Percentiles rank a stretch among this genome's conserved stretches.
phyloP scores from a whole-genome alignment of 331 rosid genomes.

The Dryas integrifolia region DNA sequence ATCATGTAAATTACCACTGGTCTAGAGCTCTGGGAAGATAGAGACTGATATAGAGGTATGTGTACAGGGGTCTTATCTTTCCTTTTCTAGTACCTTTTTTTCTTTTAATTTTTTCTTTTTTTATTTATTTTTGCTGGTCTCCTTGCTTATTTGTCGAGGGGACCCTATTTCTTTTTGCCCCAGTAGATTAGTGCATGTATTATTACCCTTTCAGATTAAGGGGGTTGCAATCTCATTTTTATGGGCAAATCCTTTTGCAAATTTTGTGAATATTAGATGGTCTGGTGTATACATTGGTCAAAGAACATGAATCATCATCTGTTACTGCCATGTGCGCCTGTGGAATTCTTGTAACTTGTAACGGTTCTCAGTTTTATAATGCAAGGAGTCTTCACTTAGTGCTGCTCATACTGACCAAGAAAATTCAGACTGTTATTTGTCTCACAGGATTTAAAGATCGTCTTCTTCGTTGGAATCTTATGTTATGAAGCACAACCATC shows the following conservation, averaged over 20 bases:
- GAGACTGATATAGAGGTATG: constrained; percentile 84
- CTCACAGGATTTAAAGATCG: too few species aligned
- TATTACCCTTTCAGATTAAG: constrained; percentile 53
- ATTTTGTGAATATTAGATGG: constrained; percentile 78
- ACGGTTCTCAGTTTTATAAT: constrained; percentile 39
- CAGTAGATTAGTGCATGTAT: constrained; percentile 76
- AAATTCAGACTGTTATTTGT: too few species aligned
- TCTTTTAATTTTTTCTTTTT: not conserved
- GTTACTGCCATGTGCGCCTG: constrained; percentile 36
- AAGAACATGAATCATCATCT: constrained; percentile 31
- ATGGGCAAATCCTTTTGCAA: constrained; percentile 71
- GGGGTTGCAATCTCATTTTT: constrained; percentile 74
- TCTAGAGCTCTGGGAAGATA: constrained; percentile 54
- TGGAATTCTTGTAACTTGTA: constrained; percentile 34
- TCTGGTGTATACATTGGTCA: constrained; percentile 47
- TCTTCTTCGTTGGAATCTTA: too few species aligned
- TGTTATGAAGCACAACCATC: too few species aligned
- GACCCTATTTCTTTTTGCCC: constrained; percentile 47
- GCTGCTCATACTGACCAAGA: too few species aligned
- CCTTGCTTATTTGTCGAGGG: constrained; percentile 55
- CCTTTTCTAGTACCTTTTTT: constrained; percentile 45
- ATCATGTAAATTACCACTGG: constrained; percentile 81
- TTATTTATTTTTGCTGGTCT: constrained; percentile 33
- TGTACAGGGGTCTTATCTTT: constrained; percentile 88
- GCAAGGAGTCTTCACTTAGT: constrained; percentile 24